These are phyloP conservation scores for Oemleria cerasiformis DNA, from an alignment of 306 rosid species.

Conservation along the genomic window DNA sequence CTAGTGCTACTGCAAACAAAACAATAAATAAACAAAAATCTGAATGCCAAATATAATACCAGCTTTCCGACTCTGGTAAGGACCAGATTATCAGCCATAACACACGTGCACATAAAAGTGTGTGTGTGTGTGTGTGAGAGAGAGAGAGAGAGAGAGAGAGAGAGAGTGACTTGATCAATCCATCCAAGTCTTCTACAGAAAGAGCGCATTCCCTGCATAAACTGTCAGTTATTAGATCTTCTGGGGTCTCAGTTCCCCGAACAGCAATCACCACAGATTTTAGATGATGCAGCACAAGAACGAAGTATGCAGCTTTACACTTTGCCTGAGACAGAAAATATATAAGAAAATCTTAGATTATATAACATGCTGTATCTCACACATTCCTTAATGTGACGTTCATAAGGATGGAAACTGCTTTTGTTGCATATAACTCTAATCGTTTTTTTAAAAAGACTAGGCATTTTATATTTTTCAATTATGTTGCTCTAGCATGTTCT, in stretches of 20 bases:
- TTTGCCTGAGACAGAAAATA: slow-evolving; percentile 51
- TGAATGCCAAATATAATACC: not conserved
- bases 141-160: slow-evolving; percentile 21
- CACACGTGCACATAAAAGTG: not conserved
- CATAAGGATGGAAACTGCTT: not conserved
- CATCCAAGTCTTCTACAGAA: slow-evolving; percentile 73
- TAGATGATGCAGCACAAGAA: slow-evolving; percentile 77
- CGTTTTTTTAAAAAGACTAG: not conserved
- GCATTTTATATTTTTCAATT: not conserved
- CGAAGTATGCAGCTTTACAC: slow-evolving; percentile 86
- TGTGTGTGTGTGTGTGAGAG: not conserved
- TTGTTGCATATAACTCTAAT: not conserved
- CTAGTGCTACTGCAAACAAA: slow-evolving; percentile 47
- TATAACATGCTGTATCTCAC: not conserved
- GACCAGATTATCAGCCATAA: not conserved
- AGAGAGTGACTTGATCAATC: slow-evolving; percentile 65
- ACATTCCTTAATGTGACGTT: not conserved
- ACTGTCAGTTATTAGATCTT: slow-evolving; percentile 89
- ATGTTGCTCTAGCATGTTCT: not conserved
- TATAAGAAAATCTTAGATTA: slow-evolving; percentile 5
- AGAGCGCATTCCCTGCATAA: slow-evolving; percentile 72
- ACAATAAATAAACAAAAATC: slow-evolving; percentile 12
- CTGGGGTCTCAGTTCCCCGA: slow-evolving; percentile 97
- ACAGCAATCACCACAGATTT: slow-evolving; percentile 68
- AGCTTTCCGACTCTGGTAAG: not conserved